Evolutionary conservation across 2,329 filamentous ascomycete genomes (phyloP), one percentile per base, ranked within the genome.

Genomic region (Exserohilum turcica): DNA sequence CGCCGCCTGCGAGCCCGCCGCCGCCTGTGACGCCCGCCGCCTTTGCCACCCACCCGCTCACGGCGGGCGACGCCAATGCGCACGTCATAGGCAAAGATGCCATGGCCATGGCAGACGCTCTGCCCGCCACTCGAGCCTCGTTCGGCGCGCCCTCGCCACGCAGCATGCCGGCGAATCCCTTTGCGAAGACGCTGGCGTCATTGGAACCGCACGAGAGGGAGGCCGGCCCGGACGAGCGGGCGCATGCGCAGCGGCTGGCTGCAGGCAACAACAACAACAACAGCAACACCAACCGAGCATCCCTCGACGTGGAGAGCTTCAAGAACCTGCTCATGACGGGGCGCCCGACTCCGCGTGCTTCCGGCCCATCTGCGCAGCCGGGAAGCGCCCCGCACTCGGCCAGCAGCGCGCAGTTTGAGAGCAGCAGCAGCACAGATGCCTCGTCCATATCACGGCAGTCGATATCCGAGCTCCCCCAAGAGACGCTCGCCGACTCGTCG

Each of bases 271-370:
- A 63, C 42, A 76, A n/a, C n/a, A n/a, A n/a, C n/a, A n/a, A n/a
- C n/a, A n/a, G n/a, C n/a, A n/a, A n/a, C n/a, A n/a, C n/a, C n/a
- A n/a, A n/a, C n/a, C n/a, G 70, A 67, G 71, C 70, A 32, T 80
- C 84, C 0, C 74, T 93, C 58, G 89, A 94, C 67, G 90, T 93
- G 1, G 86, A 91, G 67, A 86, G 89, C 6, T 94, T 94, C 76
- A 87, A 86, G 67, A 82, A 87, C 54, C 76, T 94, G 56, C 80
- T 94, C 42, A 79, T 94, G 76, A 94, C 89, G 0, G 90, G 90
- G 16, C 84, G 86, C 64, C 70, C 83, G 31, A 81, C 69, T 56
- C 73, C 67, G 57, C 62, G 66, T 28, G 55, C 48, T 51, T 59
- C 68, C 57, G 62, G 57, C 38, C 64, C 65, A 46, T 48, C 70